Percentiles rank a stretch among this genome's conserved stretches.
Conservation (phyloP, 345 rosid species). For the Eucalyptus cloeziana region DNA sequence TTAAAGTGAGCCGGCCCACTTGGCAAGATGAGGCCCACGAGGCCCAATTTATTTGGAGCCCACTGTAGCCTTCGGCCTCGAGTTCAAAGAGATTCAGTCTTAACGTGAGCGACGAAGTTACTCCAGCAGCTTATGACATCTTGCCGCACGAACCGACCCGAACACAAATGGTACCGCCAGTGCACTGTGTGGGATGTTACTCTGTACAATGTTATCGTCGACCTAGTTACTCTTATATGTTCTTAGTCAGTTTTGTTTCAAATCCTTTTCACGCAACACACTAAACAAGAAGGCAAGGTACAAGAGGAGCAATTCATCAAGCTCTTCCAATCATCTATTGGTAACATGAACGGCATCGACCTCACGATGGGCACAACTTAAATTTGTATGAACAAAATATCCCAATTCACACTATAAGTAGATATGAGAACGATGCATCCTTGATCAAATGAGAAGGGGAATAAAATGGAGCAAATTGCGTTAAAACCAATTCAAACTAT, state of each 20-base stretch:
- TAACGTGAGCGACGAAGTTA: not conserved
- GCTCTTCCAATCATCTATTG: not conserved
- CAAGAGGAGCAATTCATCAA: not conserved
- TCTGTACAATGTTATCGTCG: not conserved
- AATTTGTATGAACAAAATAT: not conserved
- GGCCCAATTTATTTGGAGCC: not conserved
- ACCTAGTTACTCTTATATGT: not conserved
- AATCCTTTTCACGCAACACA: not conserved
- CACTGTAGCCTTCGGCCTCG: not conserved
- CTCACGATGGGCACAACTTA: not conserved
- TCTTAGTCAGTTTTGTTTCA: not conserved
- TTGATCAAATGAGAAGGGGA: not conserved
- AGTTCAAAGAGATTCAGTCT: not conserved
- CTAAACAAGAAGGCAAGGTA: not conserved
- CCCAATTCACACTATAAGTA: not conserved
- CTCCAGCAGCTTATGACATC: not conserved
- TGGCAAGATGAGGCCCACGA: not conserved
- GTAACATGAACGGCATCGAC: not conserved
- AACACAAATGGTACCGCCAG: not conserved
- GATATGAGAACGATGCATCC: not conserved
- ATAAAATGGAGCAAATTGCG: not conserved
- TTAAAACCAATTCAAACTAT: not conserved
- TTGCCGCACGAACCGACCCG: not conserved
- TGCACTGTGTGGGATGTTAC: not conserved
- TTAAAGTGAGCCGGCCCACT: not conserved